Conservation (phyloP, 2,329 filamentous ascomycete species). For the Beauveria sp. region DNA sequence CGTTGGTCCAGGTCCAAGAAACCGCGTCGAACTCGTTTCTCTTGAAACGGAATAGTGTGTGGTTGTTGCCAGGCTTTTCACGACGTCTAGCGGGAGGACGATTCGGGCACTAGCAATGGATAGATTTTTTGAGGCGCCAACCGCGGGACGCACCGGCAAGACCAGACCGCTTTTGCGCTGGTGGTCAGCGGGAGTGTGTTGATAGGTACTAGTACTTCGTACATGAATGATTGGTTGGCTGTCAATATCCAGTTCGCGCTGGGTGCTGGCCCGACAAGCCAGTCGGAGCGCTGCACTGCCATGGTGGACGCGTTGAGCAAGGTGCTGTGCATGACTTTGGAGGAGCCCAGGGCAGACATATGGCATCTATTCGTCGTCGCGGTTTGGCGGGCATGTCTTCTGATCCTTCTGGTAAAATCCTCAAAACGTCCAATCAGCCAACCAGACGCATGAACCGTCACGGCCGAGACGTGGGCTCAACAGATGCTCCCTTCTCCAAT, state of each 20-base stretch:
- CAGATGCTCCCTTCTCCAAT: background rate
- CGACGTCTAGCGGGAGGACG: background rate
- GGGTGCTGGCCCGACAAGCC: background rate
- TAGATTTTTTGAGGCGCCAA: slow-evolving; percentile 1
- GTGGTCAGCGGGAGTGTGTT: background rate
- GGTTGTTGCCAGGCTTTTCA: background rate
- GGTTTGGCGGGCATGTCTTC: background rate
- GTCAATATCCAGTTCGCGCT: background rate
- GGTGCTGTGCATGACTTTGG: background rate
- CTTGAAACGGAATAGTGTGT: background rate
- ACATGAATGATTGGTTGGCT: background rate
- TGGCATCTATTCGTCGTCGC: background rate
- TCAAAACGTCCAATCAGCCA: background rate
- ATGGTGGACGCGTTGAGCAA: background rate
- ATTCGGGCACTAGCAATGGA: background rate
- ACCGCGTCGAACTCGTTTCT: background rate
- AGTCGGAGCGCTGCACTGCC: background rate
- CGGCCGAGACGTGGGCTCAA: background rate
- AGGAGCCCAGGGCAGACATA: background rate
- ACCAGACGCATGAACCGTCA: background rate
- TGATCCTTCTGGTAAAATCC: background rate
- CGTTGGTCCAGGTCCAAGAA: too few species aligned
- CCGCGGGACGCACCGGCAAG: background rate
- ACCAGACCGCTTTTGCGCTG: background rate
- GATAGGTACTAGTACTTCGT: too few species aligned